Percentiles rank a stretch among this genome's conserved stretches.
Conservation (phyloP, 2,329 filamentous ascomycete genomes). For the Clarireedia paspali region DNA sequence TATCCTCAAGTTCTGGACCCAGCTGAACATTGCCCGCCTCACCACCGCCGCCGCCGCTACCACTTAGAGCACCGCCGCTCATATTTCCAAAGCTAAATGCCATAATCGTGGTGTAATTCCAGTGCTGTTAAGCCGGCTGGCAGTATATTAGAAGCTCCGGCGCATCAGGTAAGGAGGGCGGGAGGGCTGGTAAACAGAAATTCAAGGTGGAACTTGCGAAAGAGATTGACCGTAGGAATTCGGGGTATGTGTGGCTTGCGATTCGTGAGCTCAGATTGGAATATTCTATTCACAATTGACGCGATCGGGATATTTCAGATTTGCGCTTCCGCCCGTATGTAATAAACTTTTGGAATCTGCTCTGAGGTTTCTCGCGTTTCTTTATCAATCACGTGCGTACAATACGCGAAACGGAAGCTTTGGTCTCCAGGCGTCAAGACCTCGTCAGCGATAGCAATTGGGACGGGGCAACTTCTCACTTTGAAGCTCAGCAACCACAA, state of each 20-base stretch:
- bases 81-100: slow-evolving; percentile 54
- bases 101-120: slow-evolving; percentile 43
- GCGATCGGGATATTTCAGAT: not conserved
- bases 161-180: slow-evolving; percentile 22
- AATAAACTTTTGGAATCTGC: not conserved
- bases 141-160: slow-evolving; percentile 25
- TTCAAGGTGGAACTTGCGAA: not conserved
- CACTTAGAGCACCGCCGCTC: slow-evolving; percentile 37
- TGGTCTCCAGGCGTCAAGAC: slow-evolving; percentile 6
- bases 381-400: slow-evolving; percentile 2
- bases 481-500: not conserved
- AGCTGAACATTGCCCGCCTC: slow-evolving; percentile 35
- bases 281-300: not conserved
- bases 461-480: not conserved
- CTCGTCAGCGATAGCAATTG: slow-evolving; percentile 11
- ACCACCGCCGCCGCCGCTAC: slow-evolving; percentile 35
- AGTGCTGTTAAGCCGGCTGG: slow-evolving; percentile 28
- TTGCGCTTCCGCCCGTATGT: not conserved
- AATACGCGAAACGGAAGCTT: slow-evolving; percentile 7
- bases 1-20: slow-evolving; percentile 65
- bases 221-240: not conserved
- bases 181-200: not conserved
- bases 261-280: not conserved
- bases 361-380: not conserved
- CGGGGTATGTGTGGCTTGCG: not conserved